Percentiles rank a stretch among this genome's conserved stretches.
These are phyloP conservation scores for Clonostachys rhizophaga DNA, from an alignment of 2,329 filamentous ascomycete species.

Conservation along the genomic window DNA sequence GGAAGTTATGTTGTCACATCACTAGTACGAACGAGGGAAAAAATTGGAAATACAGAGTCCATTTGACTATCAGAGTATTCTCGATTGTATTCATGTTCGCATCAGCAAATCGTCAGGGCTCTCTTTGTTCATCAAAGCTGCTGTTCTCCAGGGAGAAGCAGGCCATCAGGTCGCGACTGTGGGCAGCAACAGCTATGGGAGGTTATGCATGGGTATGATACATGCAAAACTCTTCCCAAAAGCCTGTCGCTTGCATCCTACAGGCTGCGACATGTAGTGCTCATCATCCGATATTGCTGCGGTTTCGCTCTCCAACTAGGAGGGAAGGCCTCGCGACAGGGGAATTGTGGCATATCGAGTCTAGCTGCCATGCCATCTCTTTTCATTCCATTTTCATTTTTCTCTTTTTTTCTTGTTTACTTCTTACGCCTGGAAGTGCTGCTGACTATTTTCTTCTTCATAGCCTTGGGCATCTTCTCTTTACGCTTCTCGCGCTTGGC, in stretches of 20 bases:
- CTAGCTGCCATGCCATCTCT: too few relatives aligned
- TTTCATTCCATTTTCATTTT: conserved; percentile 1
- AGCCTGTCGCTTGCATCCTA: conserved; percentile 5
- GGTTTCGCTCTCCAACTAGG: neutral
- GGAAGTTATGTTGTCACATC: too few relatives aligned
- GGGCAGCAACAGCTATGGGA: conserved; percentile 5
- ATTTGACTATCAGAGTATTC: too few relatives aligned
- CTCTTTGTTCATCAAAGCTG: conserved; percentile 55
- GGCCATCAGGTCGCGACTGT: conserved; percentile 30
- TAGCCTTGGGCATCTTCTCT: conserved; percentile 91
- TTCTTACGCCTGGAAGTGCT: conserved; percentile 60
- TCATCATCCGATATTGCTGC: conserved; percentile 40
- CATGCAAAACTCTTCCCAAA: conserved; percentile 11
- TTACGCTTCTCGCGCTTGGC: conserved; percentile 91
- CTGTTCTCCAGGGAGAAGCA: conserved; percentile 2
- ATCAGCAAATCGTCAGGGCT: conserved; percentile 38
- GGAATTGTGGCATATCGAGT: too few relatives aligned
- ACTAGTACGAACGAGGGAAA: too few relatives aligned
- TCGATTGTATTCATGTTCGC: too few relatives aligned
- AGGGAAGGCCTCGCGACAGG: neutral
- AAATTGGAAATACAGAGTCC: too few relatives aligned
- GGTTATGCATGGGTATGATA: conserved; percentile 29
- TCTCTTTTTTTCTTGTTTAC: conserved; percentile 20
- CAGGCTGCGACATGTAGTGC: conserved; percentile 23
- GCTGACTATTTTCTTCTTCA: conserved; percentile 85